These are phyloP conservation scores for Geranium brycei DNA, from an alignment of 345 rosid species.

Conservation along the genomic window DNA sequence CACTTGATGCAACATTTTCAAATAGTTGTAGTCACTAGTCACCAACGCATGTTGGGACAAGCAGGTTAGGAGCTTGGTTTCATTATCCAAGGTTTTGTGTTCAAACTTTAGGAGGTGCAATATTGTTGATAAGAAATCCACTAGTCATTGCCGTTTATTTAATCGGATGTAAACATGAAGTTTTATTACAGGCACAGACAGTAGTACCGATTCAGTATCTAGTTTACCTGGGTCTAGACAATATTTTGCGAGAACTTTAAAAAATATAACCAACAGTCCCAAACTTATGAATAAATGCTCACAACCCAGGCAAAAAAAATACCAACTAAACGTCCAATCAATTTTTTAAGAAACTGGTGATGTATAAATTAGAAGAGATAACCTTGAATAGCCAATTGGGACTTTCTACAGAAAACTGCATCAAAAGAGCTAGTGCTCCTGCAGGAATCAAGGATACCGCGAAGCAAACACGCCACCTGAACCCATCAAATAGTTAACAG, in stretches of 20 bases:
- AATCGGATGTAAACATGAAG: background rate
- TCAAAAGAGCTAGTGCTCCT: conserved; percentile 46
- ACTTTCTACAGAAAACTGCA: conserved; percentile 79
- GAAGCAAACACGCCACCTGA: conserved; percentile 94
- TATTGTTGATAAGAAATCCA: no score
- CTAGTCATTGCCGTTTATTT: background rate
- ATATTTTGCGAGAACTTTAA: no score
- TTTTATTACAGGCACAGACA: background rate
- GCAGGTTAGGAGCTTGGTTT: no score
- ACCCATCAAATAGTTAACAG: conserved; percentile 2
- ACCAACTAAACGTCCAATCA: background rate
- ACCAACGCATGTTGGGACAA: background rate
- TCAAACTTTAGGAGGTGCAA: no score
- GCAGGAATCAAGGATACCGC: conserved; percentile 69
- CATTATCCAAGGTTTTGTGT: no score
- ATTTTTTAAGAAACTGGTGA: background rate
- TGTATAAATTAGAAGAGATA: conserved; percentile 2
- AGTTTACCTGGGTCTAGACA: no score
- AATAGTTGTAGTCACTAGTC: background rate
- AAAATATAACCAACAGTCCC: background rate
- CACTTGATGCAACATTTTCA: background rate
- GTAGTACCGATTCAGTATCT: background rate
- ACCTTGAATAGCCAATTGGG: conserved; percentile 99
- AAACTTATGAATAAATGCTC: background rate
- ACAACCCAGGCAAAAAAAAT: background rate